Conservation (phyloP, 139 green algal genomes). For the Auxenochlorella pyrenoidosa region DNA sequence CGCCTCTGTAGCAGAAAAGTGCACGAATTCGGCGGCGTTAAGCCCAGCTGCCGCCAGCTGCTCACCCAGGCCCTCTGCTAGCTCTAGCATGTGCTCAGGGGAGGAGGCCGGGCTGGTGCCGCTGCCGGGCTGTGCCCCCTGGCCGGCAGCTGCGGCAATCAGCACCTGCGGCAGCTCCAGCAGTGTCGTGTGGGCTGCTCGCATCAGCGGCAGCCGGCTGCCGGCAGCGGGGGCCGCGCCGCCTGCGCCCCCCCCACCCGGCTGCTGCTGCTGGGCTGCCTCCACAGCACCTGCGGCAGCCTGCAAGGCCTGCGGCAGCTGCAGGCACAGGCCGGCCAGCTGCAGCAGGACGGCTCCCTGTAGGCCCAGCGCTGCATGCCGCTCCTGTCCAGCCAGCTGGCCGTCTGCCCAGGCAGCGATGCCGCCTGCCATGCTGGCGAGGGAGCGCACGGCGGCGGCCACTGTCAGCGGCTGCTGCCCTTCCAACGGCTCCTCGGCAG, state of each 20-base stretch:
- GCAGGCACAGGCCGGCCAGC: not conserved
- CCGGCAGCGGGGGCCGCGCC: not conserved
- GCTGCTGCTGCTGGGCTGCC: not conserved
- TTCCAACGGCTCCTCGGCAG: not conserved
- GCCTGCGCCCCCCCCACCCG: not conserved
- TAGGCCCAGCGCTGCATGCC: not conserved
- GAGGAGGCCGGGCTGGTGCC: not conserved
- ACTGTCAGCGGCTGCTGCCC: not conserved
- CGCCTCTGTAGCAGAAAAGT: not conserved
- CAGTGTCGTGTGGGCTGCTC: not conserved
- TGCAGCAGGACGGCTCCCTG: not conserved
- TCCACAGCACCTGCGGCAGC: not conserved
- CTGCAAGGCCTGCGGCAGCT: not conserved
- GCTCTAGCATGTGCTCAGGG: not conserved
- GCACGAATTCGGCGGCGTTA: not conserved
- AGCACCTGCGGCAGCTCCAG: not conserved
- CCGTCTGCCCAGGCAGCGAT: not conserved
- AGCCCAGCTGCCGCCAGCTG: not conserved
- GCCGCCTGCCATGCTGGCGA: not conserved
- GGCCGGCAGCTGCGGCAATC: not conserved
- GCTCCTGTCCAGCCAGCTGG: not conserved
- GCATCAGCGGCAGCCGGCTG: conserved; percentile 11
- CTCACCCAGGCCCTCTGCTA: not conserved
- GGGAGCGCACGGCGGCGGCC: not conserved
- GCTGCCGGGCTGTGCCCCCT: not conserved